Percentiles rank a stretch among this genome's conserved stretches.
phyloP scores from a whole-genome alignment of 257 asterid genomes.

The Scutellaria baicalensis region DNA sequence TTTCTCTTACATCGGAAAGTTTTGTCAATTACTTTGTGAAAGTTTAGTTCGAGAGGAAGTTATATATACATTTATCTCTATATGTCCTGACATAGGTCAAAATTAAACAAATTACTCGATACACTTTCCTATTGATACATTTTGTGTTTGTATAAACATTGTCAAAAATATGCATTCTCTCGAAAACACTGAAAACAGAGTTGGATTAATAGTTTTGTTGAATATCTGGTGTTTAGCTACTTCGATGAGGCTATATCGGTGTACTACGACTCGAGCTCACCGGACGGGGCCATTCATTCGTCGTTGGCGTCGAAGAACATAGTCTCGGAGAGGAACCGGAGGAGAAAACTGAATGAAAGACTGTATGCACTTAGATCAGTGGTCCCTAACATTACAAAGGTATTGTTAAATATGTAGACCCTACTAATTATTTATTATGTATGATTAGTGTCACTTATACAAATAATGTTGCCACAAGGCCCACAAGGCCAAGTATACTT shows the following conservation, averaged over 20 bases:
- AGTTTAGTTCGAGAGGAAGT: no score
- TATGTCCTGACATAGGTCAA: no score
- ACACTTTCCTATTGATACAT: not conserved
- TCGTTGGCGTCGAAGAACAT: constrained; percentile 61
- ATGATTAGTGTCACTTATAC: not conserved
- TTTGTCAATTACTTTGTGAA: no score
- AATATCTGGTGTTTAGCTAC: constrained; percentile 20
- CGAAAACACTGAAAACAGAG: no score
- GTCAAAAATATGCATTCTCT: no score
- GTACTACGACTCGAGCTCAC: constrained; percentile 70
- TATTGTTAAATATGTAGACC: not conserved
- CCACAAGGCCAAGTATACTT: not conserved
- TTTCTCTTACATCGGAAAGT: no score
- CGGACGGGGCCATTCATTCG: constrained; percentile 44
- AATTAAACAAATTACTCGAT: no score
- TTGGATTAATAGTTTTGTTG: not conserved
- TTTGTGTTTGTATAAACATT: no score
- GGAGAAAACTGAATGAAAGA: constrained; percentile 71
- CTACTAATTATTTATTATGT: not conserved
- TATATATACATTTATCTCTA: no score
- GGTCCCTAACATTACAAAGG: constrained; percentile 86
- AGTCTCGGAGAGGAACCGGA: constrained; percentile 64
- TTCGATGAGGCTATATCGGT: constrained; percentile 47
- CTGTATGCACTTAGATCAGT: constrained; percentile 73
- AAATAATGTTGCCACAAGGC: not conserved